Evolutionary conservation across 169 alveolate species (phyloP).

Genomic region (Theileria orientalis): DNA sequence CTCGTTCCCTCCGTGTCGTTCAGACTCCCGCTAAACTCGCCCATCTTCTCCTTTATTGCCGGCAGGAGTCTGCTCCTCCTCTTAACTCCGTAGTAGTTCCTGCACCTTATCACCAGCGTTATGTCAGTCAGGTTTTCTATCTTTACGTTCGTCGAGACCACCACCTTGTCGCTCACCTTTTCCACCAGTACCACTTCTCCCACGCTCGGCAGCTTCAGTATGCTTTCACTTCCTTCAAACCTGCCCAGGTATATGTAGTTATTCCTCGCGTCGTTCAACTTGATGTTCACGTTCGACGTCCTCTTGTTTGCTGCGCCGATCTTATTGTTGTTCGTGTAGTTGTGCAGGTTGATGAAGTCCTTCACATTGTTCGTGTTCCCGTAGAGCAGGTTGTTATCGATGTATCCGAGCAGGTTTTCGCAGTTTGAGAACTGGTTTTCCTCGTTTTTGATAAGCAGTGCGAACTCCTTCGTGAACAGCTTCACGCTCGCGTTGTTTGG

Average conservation of each 20-base stretch:
- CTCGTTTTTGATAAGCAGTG: background rate
- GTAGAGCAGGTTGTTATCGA: slow-evolving; percentile 27
- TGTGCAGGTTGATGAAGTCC: slow-evolving; percentile 15
- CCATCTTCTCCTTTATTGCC: slow-evolving; percentile 19
- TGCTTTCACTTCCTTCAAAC: slow-evolving; percentile 26
- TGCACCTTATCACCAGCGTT: background rate
- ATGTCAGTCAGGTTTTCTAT: slow-evolving; percentile 55
- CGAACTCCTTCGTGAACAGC: slow-evolving; percentile 7
- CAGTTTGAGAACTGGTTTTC: background rate
- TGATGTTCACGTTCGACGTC: background rate
- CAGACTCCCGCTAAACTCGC: background rate
- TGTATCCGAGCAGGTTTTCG: background rate
- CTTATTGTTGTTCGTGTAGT: background rate
- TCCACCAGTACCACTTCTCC: slow-evolving; percentile 33
- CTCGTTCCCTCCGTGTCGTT: background rate
- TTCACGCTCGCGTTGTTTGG: slow-evolving; percentile 3
- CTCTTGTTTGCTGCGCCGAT: background rate
- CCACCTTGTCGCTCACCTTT: slow-evolving; percentile 18
- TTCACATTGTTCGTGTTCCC: slow-evolving; percentile 62
- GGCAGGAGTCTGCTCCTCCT: slow-evolving; percentile 20
- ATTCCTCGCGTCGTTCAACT: background rate
- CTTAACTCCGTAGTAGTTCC: background rate
- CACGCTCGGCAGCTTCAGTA: slow-evolving; percentile 37
- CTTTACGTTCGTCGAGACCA: slow-evolving; percentile 36
- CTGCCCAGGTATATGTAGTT: slow-evolving; percentile 24